Percentiles rank a stretch among this genome's conserved stretches.
These are phyloP conservation scores for Tetraselmis striata DNA, from an alignment of 139 green algal species.

Conservation along the genomic window DNA sequence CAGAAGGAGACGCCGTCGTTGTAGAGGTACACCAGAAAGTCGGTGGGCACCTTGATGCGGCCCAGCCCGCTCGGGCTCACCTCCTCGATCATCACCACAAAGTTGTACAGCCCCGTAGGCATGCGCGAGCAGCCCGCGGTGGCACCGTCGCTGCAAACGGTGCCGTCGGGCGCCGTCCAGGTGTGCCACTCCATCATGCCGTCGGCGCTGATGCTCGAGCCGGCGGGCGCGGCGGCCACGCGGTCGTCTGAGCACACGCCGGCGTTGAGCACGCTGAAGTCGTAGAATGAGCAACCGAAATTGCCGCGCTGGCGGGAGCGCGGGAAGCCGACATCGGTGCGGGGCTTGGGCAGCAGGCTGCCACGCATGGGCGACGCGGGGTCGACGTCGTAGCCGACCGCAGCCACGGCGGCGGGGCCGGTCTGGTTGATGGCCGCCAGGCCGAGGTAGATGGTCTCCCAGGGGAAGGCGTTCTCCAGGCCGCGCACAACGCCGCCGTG, in stretches of 20 bases:
- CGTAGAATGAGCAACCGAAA: background rate
- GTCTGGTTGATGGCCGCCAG: background rate
- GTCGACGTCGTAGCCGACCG: background rate
- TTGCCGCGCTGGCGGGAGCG: background rate
- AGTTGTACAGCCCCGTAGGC: conserved; percentile 13
- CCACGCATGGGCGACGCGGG: background rate
- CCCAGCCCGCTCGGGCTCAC: background rate
- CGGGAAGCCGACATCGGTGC: background rate
- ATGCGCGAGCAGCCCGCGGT: background rate
- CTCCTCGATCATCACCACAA: conserved; percentile 20
- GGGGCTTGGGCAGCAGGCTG: background rate
- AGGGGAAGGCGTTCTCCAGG: conserved; percentile 15
- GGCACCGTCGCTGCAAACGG: background rate
- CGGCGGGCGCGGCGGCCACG: background rate
- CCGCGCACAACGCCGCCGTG: conserved; percentile 15
- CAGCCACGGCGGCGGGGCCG: too few species aligned
- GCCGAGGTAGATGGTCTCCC: background rate
- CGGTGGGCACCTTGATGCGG: conserved; percentile 14
- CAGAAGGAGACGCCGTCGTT: conserved; percentile 12
- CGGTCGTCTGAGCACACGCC: conserved; percentile 13
- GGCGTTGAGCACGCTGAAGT: background rate
- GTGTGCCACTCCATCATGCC: conserved; percentile 18
- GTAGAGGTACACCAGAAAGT: conserved; percentile 23
- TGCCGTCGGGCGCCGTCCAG: conserved; percentile 3
- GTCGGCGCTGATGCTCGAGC: conserved; percentile 10